Evolutionary conservation across 352 stramenopile genomes (phyloP).

Genomic region (Hyaloperonospora brassicae): DNA sequence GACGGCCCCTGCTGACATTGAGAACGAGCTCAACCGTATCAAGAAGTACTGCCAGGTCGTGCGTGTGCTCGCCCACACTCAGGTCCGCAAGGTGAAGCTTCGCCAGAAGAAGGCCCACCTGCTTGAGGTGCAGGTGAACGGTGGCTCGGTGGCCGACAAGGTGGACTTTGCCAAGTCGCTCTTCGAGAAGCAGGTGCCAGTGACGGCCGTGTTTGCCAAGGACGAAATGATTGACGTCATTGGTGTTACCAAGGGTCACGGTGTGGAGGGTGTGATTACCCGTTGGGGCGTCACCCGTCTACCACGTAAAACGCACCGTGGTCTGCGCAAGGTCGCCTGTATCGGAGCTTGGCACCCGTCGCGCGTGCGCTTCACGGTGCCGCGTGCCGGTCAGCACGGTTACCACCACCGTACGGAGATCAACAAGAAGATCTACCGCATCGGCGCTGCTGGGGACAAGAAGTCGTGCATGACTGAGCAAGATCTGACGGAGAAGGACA

Average conservation of each 20-base stretch:
- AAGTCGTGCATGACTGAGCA: constrained; percentile 96
- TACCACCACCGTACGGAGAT: constrained; percentile 99
- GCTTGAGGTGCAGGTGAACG: constrained; percentile 99
- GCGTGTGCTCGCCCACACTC: constrained; percentile 98
- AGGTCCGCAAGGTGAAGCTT: constrained; percentile 99
- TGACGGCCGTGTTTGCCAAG: constrained; percentile 92
- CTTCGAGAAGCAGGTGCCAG: constrained; percentile 98
- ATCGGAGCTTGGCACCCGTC: constrained; percentile 99
- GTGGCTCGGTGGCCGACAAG: constrained; percentile 95
- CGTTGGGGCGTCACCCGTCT: constrained; percentile 99
- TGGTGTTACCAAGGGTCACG: constrained; percentile 98
- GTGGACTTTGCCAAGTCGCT: constrained; percentile 98
- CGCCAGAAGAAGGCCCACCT: constrained; percentile 99
- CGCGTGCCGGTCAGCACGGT: constrained; percentile 98
- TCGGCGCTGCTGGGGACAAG: constrained; percentile 89
- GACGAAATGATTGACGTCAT: constrained; percentile 99
- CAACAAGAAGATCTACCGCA: constrained; percentile 99
- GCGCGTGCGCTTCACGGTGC: constrained; percentile 96
- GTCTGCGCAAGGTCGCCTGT: constrained; percentile 99
- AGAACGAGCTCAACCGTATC: constrained; percentile 98
- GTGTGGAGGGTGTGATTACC: constrained; percentile 98
- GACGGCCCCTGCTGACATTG: constrained; percentile 87
- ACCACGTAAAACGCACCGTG: constrained; percentile 99
- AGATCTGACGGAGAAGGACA: constrained; percentile 99
- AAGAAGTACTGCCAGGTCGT: constrained; percentile 99